phyloP scores from a whole-genome alignment of 2,329 filamentous ascomycete genomes.

The Colletotrichum spinosum region DNA sequence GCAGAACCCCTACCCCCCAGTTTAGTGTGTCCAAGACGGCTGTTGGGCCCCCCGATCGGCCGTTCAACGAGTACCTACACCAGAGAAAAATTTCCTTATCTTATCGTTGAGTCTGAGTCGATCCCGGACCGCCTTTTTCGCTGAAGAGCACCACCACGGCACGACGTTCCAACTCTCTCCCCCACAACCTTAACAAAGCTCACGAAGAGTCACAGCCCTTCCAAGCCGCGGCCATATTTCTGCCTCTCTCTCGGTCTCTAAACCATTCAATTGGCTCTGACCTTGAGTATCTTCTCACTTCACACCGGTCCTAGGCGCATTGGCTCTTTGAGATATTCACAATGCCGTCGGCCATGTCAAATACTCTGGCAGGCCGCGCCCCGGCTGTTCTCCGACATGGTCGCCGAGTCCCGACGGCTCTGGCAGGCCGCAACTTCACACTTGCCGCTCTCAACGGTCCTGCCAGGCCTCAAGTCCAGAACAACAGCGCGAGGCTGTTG shows the following conservation, averaged over 20 bases:
- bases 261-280: constrained; percentile 39
- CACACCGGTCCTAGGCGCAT: constrained; percentile 22
- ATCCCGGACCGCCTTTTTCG: constrained; percentile 35
- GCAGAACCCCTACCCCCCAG: constrained; percentile 8
- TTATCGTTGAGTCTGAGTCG: constrained; percentile 31
- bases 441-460: constrained; percentile 47
- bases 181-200: constrained; percentile 33
- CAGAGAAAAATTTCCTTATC: constrained; percentile 41
- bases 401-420: constrained; percentile 59
- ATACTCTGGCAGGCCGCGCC: constrained; percentile 65
- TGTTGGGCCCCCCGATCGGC: constrained; percentile 34
- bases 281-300: constrained; percentile 27
- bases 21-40: constrained; percentile 24
- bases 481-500: constrained; percentile 44
- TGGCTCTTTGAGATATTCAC: constrained; percentile 32
- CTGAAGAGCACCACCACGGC: constrained; percentile 31
- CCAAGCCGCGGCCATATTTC: constrained; percentile 30
- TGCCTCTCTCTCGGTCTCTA: constrained; percentile 30
- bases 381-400: constrained; percentile 68
- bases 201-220: constrained; percentile 37
- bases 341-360: constrained; percentile 55
- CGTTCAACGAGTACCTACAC: constrained; percentile 24
- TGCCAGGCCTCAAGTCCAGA: constrained; percentile 48
- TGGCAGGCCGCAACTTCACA: constrained; percentile 58
- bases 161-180: constrained; percentile 15